Base-by-base conservation (phyloP, 768 basidiomycete species). In the Naganishia friedmannii region DNA sequence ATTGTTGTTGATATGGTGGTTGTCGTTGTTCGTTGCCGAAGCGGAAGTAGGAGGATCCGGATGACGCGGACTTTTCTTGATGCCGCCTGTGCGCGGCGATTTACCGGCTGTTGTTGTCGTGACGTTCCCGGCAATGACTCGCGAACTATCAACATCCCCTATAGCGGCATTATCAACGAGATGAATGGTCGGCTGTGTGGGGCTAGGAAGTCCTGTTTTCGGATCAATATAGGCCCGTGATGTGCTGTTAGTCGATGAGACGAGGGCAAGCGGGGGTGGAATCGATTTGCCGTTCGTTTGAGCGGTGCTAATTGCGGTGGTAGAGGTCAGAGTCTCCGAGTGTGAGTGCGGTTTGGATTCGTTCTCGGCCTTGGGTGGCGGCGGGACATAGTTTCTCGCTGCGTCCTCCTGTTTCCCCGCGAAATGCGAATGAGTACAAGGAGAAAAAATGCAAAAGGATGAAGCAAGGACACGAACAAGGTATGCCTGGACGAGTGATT, bases 301-400 rank as follows among this genome's bases (percentile, higher is more conserved):
- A 37, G 8, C 23, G n/a, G 13, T 6, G 15, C 2, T 6, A 9
- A 15, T 21, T 39, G n/a, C 19, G 26, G 26, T 58, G 7, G 57
- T 21, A 21, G 37, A 17, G 3, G 34, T 17, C 9, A 28, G 12
- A 57, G 32, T 58, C 2, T 23, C 34, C n/a, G 19, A 0, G 28
- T 6, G 39, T n/a, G 23, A 2, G 8, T 4, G 9, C 15, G 23
- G 39, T 13, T 28, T 63, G 37, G 26, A 21, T 45, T 26, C 17
- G n/a, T 3, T 17, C 12, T 23, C 39, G n/a, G n/a, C n/a, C 32
- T 28, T 45, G 23, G 60, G 60, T 28, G 39, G 15, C 9, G 60
- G 60, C 12, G 60, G 60, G 7, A 63, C 60, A 29, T 63, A 63
- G 39, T 63, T 39, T 29, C 42, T 63, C 37, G 60, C 60, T 1